Conservation (phyloP, 2,329 filamentous ascomycete genomes). For the Nigrospora osmanthi region DNA sequence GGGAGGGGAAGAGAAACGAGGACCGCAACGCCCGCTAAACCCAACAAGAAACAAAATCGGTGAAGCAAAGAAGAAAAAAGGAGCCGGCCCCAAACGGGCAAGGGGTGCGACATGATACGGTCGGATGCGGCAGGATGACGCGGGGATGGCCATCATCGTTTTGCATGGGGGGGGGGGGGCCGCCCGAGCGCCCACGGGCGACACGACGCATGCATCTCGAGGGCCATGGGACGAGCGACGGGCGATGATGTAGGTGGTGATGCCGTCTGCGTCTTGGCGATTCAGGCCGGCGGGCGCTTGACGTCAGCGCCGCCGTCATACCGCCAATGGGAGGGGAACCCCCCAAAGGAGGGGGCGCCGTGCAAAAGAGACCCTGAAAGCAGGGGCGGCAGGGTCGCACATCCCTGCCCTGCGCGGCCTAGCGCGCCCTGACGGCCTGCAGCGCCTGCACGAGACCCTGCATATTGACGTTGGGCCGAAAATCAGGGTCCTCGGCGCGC, state of each 20-base stretch:
- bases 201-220: slow-evolving; percentile 1
- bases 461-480: slow-evolving; percentile 8
- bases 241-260: slow-evolving; percentile 18
- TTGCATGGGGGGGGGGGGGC: too few species aligned
- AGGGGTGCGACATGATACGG: too few species aligned
- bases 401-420: not conserved
- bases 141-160: too few species aligned
- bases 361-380: not conserved
- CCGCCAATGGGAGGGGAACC: too few species aligned
- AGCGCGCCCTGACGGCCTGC: not conserved
- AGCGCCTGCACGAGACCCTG: slow-evolving; percentile 5
- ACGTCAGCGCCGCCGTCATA: slow-evolving; percentile 8
- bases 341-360: not conserved
- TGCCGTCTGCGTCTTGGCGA: slow-evolving; percentile 7
- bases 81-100: too few species aligned
- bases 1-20: too few species aligned
- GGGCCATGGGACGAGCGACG: not conserved
- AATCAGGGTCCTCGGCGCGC: slow-evolving; percentile 2
- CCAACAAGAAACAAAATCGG: too few species aligned
- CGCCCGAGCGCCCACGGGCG: not conserved
- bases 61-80: too few species aligned
- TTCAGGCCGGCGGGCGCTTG: slow-evolving; percentile 2
- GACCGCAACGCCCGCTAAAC: too few species aligned
- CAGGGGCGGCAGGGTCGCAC: not conserved
- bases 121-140: too few species aligned